phyloP scores from a whole-genome alignment of 2,329 filamentous ascomycete species.

The Nothomitra cinnamomea region DNA sequence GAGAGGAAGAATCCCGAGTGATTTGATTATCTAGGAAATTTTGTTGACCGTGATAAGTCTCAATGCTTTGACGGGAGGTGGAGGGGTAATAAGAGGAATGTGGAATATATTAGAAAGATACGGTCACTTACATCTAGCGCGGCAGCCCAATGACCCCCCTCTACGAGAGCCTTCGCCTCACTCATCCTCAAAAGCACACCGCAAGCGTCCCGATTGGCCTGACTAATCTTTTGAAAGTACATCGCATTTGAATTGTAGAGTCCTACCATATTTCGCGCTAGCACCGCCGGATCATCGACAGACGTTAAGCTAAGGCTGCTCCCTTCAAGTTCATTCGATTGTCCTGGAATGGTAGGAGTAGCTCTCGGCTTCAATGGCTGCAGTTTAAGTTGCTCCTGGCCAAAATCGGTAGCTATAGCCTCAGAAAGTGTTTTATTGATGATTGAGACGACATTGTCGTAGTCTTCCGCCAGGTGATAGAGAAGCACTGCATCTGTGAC shows the following conservation, averaged over 20 bases:
- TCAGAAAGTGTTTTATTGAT: slow-evolving; percentile 83
- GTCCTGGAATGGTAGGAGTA: slow-evolving; percentile 29
- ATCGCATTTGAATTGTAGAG: slow-evolving; percentile 45
- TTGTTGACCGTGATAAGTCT: no score
- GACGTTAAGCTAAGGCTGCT: slow-evolving; percentile 45
- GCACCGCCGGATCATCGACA: slow-evolving; percentile 46
- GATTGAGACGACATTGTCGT: slow-evolving; percentile 81
- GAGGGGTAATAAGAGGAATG: slow-evolving; percentile 1
- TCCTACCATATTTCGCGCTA: slow-evolving; percentile 44
- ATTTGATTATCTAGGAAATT: slow-evolving; percentile 45
- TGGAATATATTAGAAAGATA: not conserved
- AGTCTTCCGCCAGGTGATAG: slow-evolving; percentile 88
- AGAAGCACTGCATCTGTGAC: slow-evolving; percentile 87
- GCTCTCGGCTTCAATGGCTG: slow-evolving; percentile 63
- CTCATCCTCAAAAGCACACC: slow-evolving; percentile 42
- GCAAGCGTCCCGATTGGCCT: slow-evolving; percentile 39
- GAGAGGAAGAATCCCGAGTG: slow-evolving; percentile 64
- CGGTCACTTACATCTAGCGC: slow-evolving; percentile 43
- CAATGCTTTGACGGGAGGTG: slow-evolving; percentile 7
- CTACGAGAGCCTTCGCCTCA: slow-evolving; percentile 40
- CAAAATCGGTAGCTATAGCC: slow-evolving; percentile 71
- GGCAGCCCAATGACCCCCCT: slow-evolving; percentile 38
- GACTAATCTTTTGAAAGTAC: slow-evolving; percentile 42
- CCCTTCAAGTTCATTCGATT: slow-evolving; percentile 33
- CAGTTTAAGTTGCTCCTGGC: slow-evolving; percentile 60